Evolutionary conservation across 208 protist species (phyloP), one percentile per base, ranked within the genome.

Genomic region (Crithidia thermophila): DNA sequence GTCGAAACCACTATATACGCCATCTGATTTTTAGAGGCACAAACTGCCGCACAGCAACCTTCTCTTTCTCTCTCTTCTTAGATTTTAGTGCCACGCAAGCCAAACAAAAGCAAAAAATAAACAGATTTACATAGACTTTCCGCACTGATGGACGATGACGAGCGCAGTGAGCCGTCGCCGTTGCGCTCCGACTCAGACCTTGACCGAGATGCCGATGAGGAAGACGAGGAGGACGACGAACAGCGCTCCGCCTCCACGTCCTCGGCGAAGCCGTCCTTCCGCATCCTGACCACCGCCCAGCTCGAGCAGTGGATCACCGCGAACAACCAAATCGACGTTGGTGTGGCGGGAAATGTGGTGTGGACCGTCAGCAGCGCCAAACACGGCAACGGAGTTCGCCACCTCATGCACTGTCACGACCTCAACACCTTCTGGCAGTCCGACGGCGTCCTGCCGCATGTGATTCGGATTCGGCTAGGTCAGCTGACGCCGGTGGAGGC

Each of bases 311-410:
- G 71, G 49, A 52, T 75, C 21, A 66, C 61, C 0, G 23, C 16
- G 23, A 45, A 33, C 37, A 34, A 76, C 30, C 64, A 67, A 33
- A 61, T 74, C n/a, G 79, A 85, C 27, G 65, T 86, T 0, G 81
- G 62, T 8, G 25, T 58, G 25, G 56, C 43, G 4, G 72, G 68
- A 43, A 73, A 81, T 42, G 78, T 77, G 0, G 88, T 93, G 27
- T 97, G 92, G 88, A 77, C 71, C 4, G 88, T 97, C 42, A 94
- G 85, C 76, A 90, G 79, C 28, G 92, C 92, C 16, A 97, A 97
- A 59, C 87, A 95, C 74, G 89, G 92, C 56, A 94, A 90, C 78
- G 92, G 92, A 10, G 90, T 97, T 11, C 65, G 28, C 11, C 65
- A 78, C 30, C 61, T 95, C 18, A 66, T 92, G 34, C 82, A 89